Evolutionary conservation across 1,139 yeast species (phyloP), one percentile per base, ranked within the genome.

Genomic region (Blastobotrys persicus): DNA sequence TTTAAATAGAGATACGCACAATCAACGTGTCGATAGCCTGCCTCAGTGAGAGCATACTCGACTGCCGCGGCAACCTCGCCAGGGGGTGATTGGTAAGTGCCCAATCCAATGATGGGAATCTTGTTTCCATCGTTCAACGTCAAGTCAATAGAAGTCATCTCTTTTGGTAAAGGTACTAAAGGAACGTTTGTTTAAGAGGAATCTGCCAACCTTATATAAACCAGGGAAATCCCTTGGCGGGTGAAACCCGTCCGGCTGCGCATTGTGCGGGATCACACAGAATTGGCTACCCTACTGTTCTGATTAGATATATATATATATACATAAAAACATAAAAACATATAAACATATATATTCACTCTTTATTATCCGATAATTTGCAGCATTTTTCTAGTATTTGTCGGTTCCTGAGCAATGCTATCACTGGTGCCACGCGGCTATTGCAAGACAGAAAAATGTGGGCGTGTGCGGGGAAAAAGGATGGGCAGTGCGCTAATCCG

Each of bases 101-200:
- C 88, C n/a, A 80, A 68, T 0, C 84, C 88, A 20, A 82, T 65
- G 1, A 71, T 66, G 16, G 88, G 88, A 45, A 83, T 78, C 49
- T 65, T 44, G 14, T 55, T 50, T 31, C 72, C 71, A 37, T 62
- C 58, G 57, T 63, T 66, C 39, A 67, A 60, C 53, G 47, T 57
- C 37, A 55, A 31, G 41, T 32, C 39, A 31, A 42, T 37, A 16
- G 49, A 34, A n/a, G 43, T 31, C 49, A 46, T 46, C 26, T 5
- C 39, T 26, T 3, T 44, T 12, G 13, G 16, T 7, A 9, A 18
- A 16, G 4, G 12, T 19, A 17, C 16, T 6, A 13, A 5, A 32
- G 12, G n/a, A n/a, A n/a, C n/a, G n/a, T n/a, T n/a, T n/a, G n/a
- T 9, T 23, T 9, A 23, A 5, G 28, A 23, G 28, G 28, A 23